These are phyloP conservation scores for Monilinia vaccinii-corymbosi DNA, from an alignment of 2,329 filamentous ascomycete genomes.

Conservation along the genomic window DNA sequence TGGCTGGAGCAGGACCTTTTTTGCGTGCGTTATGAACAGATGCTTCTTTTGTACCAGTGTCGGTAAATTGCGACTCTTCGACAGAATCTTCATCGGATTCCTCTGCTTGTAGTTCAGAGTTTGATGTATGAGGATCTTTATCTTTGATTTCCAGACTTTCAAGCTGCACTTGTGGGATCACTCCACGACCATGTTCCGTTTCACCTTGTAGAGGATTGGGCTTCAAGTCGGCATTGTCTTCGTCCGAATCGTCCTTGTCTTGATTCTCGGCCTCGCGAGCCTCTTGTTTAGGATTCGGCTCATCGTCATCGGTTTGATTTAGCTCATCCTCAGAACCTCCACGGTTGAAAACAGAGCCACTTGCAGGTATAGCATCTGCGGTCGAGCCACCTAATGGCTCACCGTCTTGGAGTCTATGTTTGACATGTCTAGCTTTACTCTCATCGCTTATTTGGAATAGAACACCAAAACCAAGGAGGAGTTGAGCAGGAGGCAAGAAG, in stretches of 20 bases:
- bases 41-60: constrained; percentile 21
- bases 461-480: constrained; percentile 79
- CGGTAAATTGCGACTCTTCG: constrained; percentile 10
- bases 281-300: constrained; percentile 7
- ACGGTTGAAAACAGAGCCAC: neutral
- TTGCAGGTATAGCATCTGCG: neutral
- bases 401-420: constrained; percentile 52
- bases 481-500: constrained; percentile 75
- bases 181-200: constrained; percentile 18
- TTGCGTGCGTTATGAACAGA: constrained; percentile 30
- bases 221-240: constrained; percentile 22
- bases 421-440: constrained; percentile 71
- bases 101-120: constrained; percentile 16
- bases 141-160: constrained; percentile 13
- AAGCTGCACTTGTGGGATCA: constrained; percentile 21
- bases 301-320: constrained; percentile 22
- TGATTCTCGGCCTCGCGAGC: constrained; percentile 16
- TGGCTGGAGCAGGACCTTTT: constrained; percentile 38
- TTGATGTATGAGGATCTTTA: constrained; percentile 10
- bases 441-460: constrained; percentile 85
- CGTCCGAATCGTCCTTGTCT: constrained; percentile 21
- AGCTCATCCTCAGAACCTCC: constrained; percentile 14
- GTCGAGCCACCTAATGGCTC: neutral
- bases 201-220: constrained; percentile 20
- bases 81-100: constrained; percentile 18